These are phyloP conservation scores for Solanum pimpinellifolium DNA, from an alignment of 257 asterid species.

Conservation along the genomic window DNA sequence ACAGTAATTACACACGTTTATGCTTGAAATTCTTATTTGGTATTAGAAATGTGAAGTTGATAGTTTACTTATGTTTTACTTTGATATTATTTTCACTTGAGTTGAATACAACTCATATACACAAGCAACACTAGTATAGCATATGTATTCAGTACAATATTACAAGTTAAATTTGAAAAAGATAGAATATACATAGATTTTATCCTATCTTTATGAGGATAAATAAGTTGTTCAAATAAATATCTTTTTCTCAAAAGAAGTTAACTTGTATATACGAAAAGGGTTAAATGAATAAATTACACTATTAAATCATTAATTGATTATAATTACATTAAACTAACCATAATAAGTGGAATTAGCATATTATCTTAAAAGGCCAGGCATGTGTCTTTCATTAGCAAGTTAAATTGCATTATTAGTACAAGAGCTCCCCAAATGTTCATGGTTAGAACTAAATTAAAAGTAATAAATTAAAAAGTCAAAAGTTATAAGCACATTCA, in stretches of 20 bases:
- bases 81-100: too few relatives aligned
- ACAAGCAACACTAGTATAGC: not conserved
- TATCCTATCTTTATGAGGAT: not conserved
- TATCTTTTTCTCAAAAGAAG: not conserved
- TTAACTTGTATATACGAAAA: not conserved
- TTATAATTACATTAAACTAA: not conserved
- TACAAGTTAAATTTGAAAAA: rapidly evolving
- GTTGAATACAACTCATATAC: not conserved
- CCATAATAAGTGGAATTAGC: not conserved
- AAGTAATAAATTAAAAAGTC: not conserved
- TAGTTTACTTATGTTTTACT: not conserved
- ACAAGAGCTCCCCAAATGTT: not conserved
- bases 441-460: too few relatives aligned
- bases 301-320: not conserved
- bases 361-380: not conserved
- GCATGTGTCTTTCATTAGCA: not conserved
- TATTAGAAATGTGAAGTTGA: not conserved
- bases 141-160: not conserved
- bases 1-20: not conserved
- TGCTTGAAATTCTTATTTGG: not conserved
- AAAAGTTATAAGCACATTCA: too few relatives aligned
- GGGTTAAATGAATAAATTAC: not conserved
- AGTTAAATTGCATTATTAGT: not conserved
- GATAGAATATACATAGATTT: not conserved
- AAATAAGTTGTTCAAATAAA: not conserved